Evolutionary conservation across 2,329 filamentous ascomycete genomes (phyloP), one percentile per base, ranked within the genome.

Genomic region (Aspergillus pseudonomiae): DNA sequence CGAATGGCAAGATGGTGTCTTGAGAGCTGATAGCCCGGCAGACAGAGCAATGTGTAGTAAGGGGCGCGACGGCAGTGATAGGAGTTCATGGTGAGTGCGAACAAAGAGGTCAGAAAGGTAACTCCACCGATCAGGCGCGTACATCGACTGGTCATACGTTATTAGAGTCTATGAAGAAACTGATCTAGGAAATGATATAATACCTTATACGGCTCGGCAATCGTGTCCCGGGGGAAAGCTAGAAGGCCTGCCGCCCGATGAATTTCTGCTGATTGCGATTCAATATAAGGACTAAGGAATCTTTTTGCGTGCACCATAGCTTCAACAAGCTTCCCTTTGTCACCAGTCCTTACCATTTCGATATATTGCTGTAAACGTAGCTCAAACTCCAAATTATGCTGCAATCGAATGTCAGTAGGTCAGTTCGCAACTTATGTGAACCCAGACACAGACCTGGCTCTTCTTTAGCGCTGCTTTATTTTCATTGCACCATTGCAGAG

Each of bases 301-400:
- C 92, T 96, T 74, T 89, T 90, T 30, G 93, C 93, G 79, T 98
- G 92, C 28, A 84, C 77, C 65, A 93, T 91, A 14, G 94, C 93
- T 67, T 97, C 93, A 55, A 88, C 79, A 52, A 91, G 83, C 73
- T 90, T 93, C 7, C 80, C 75, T 28, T 85, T 82, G 5, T 89
- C 83, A 60, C 86, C 86, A 45, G 84, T 87, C 64, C 94, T 85
- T 63, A 96, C 88, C 65, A 98, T 84, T 78, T 98, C 95, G 71
- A 98, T 94, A 76, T 94, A 98, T 76, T 98, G 94, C 77, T 99
- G 95, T 71, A 96, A 85, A 14, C 95, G 89, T 50, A 99, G 86
- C 83, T 96, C 92, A 74, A 97, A 96, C 78, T 99, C 95, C 19
- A 99, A 85, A 68, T 91, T 91, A 73, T 90, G 93, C 85, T 93